A percentile compares a stretch with the other conserved stretches of the same genome.
These are phyloP conservation scores for Vanilla planifolia DNA, from an alignment of 106 monocot species.

Conservation along the genomic window DNA sequence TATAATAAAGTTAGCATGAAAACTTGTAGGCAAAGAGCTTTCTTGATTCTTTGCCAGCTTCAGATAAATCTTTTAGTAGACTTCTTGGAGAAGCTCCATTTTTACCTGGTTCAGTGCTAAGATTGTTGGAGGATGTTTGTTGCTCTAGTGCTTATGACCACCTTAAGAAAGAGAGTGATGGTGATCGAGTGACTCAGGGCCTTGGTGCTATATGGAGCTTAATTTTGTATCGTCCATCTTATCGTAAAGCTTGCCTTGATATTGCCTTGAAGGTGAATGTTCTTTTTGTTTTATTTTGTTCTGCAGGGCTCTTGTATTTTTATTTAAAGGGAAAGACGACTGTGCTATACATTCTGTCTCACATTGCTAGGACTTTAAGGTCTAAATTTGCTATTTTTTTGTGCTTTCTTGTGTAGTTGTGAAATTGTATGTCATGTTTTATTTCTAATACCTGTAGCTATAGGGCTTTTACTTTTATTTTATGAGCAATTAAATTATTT, in stretches of 20 bases:
- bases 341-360: no score
- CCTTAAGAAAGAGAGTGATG: constrained; percentile 60
- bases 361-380: no score
- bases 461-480: no score
- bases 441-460: no score
- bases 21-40: constrained; percentile 58
- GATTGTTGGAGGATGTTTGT: constrained; percentile 78
- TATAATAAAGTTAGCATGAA: background rate
- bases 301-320: no score
- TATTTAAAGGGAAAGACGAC: no score
- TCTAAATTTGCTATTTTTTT: no score
- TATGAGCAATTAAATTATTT: no score
- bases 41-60: constrained; percentile 70
- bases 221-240: constrained; percentile 62
- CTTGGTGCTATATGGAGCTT: constrained; percentile 90
- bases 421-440: no score
- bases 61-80: constrained; percentile 84
- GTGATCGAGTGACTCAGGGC: constrained; percentile 85
- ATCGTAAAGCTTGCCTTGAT: constrained; percentile 57
- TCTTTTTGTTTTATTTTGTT: no score
- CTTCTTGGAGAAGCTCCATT: constrained; percentile 84
- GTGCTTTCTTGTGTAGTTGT: no score
- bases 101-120: constrained; percentile 60
- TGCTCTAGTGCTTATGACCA: constrained; percentile 32
- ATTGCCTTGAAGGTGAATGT: constrained; percentile 71